Base-by-base conservation (phyloP, 208 protist genomes). In the Novymonas esmeraldas region DNA sequence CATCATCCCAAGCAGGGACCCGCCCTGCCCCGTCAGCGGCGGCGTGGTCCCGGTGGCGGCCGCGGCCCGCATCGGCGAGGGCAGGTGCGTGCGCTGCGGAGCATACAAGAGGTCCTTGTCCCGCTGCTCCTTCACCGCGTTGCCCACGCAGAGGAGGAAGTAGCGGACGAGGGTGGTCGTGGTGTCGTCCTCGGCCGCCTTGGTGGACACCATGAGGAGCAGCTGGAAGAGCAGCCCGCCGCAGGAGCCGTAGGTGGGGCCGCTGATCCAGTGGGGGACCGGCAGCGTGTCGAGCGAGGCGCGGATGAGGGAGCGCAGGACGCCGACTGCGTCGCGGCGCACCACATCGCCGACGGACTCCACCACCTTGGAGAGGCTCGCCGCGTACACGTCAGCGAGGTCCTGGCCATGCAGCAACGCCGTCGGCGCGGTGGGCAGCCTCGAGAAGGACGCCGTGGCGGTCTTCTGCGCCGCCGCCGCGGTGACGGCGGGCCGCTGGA, bases 171-270 rank as follows among this genome's bases (percentile, higher is more conserved):
- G 57, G 6, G 81, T 92, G 33, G 58, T 70, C 28, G 81, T 72
- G n/a, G 58, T 63, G 20, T 92, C 81, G 57, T 84, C 78, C 11
- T 56, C 66, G 34, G 58, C 63, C 26, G 80, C 57, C 46, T 78
- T 81, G 22, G 81, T 60, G 16, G 86, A 86, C 10, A 73, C 73
- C 28, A 87, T 61, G 28, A 92, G 71, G 59, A 96, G 79, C 26
- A 94, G 58, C 61, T 96, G 90, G 60, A 96, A 93, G 16, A 96
- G 77, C 13, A 96, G 59, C 2, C 71, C 85, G 33, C 90, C 88
- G 58, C 90, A 93, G 24, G 84, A 81, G 52, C 88, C 87, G 69
- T 96, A 93, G 44, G 76, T 76, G 0, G 80, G 59, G 6, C 79
- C 81, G 39, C 76, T 82, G 29, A 84, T 79, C 84, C 79, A 89